Evolutionary conservation across 352 stramenopile species (phyloP).

Genomic region (Phytophthora macrochlamydospora): DNA sequence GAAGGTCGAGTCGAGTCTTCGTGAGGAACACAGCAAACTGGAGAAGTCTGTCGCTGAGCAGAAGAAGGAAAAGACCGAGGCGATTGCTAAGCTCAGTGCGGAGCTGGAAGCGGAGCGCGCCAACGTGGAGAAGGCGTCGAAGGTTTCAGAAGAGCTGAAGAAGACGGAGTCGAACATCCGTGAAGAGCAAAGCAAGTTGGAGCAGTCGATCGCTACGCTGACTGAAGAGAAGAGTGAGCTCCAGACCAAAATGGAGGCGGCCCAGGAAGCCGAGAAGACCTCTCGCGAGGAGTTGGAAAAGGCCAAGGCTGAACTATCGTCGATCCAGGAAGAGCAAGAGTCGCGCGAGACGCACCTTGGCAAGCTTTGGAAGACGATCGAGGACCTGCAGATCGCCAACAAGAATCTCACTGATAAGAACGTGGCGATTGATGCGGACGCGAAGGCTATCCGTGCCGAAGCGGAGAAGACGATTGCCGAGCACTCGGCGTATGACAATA

Average conservation of each 20-base stretch:
- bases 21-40: constrained; percentile 32
- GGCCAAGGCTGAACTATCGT: constrained; percentile 29
- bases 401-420: constrained; percentile 56
- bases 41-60: constrained; percentile 22
- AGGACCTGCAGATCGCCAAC: constrained; percentile 54
- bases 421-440: constrained; percentile 42
- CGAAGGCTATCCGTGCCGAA: constrained; percentile 44
- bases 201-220: constrained; percentile 20
- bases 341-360: constrained; percentile 52
- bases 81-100: constrained; percentile 29
- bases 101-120: constrained; percentile 35
- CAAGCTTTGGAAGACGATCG: constrained; percentile 60
- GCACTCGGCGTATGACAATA: constrained; percentile 33
- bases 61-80: constrained; percentile 27
- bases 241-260: constrained; percentile 13
- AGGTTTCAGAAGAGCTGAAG: constrained; percentile 15
- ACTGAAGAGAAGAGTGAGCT: constrained; percentile 26
- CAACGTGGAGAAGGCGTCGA: constrained; percentile 18
- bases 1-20: constrained; percentile 27
- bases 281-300: constrained; percentile 31
- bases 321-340: constrained; percentile 46
- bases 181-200: constrained; percentile 19
- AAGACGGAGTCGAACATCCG: constrained; percentile 1
- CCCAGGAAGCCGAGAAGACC: constrained; percentile 12
- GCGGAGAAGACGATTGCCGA: constrained; percentile 45